Percentiles rank a stretch among this genome's conserved stretches.
Conservation (phyloP, 768 basidiomycete genomes). For the Tylopilus rubrobrunneus region DNA sequence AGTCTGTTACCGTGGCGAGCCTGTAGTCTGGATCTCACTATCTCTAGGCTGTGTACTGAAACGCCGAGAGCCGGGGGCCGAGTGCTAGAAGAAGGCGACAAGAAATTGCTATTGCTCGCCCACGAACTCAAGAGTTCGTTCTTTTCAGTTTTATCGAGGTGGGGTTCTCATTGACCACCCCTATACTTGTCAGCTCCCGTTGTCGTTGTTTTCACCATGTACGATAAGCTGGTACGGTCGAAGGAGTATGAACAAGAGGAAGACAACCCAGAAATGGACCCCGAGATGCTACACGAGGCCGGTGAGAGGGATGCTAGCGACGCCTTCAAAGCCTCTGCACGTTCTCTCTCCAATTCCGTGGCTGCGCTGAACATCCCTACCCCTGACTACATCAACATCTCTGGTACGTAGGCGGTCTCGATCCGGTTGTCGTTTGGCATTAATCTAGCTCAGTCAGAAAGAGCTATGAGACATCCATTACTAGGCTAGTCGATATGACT, state of each 20-base stretch:
- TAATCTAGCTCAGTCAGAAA: not conserved
- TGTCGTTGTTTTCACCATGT: conserved; percentile 7
- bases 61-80: conserved; percentile 4
- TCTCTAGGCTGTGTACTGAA: conserved; percentile 5
- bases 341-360: not conserved
- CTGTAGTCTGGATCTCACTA: too few species aligned
- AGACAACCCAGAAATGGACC: not conserved
- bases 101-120: conserved; percentile 1
- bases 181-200: not conserved
- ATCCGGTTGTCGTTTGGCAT: too few species aligned
- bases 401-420: not conserved
- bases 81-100: conserved; percentile 9
- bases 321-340: not conserved
- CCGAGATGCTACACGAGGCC: not conserved
- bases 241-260: not conserved
- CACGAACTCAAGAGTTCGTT: not conserved
- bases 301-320: not conserved
- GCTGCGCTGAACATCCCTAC: not conserved
- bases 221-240: not conserved
- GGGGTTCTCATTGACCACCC: too few species aligned
- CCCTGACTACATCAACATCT: not conserved
- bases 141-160: not conserved
- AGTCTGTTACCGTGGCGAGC: too few species aligned
- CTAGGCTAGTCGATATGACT: not conserved
- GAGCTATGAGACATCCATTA: not conserved